Conservation (phyloP, 768 basidiomycete genomes). For the Pisolithus orientalis region DNA sequence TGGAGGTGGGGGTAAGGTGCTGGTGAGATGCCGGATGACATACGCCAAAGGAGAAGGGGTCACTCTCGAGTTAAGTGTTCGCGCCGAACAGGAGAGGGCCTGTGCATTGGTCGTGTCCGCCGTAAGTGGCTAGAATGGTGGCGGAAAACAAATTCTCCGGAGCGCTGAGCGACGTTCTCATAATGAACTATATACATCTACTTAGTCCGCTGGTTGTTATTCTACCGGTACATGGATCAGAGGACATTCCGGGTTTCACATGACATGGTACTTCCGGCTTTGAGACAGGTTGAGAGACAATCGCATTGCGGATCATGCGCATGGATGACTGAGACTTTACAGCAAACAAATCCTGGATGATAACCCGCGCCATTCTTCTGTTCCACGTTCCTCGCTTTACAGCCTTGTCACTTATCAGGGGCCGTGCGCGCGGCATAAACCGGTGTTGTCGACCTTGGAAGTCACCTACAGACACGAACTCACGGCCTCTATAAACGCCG, state of each 20-base stretch:
- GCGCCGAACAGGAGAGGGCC: slow-evolving; percentile 85
- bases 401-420: neutral
- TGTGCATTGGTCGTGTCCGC: slow-evolving; percentile 87
- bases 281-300: neutral
- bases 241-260: neutral
- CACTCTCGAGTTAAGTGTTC: slow-evolving; percentile 83
- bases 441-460: neutral
- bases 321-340: neutral
- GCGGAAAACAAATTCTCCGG: no score
- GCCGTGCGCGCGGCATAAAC: neutral
- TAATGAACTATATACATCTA: no score
- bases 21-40: slow-evolving; percentile 94
- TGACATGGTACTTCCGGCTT: neutral
- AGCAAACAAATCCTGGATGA: neutral
- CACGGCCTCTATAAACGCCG: neutral
- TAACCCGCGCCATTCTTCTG: neutral
- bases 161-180: no score
- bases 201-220: no score
- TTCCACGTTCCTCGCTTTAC: neutral
- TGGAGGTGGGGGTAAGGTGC: slow-evolving; percentile 94
- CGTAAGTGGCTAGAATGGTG: slow-evolving; percentile 54
- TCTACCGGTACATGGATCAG: neutral
- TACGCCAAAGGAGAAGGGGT: slow-evolving; percentile 87
- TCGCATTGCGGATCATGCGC: no score
- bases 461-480: neutral